Base-by-base conservation (phyloP, 257 asterid genomes). In the Rauvolfia tetraphylla region DNA sequence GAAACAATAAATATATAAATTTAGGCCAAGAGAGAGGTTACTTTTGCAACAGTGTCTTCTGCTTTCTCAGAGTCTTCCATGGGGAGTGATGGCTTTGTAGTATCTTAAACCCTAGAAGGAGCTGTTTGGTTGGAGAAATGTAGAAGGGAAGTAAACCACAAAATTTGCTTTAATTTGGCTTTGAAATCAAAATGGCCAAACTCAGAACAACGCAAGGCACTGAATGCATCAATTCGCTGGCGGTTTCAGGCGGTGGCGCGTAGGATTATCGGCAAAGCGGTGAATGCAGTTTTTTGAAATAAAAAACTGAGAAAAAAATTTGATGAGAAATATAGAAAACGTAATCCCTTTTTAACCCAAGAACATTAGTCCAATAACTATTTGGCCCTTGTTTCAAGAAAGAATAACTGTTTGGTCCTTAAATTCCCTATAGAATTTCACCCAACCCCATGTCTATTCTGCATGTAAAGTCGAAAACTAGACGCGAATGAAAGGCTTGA, bases 61-160 rank as follows among this genome's bases (percentile, higher is more conserved):
- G 80, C 12, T 15, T 68, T 68, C 48, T 71, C 80, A 25, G 69
- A 57, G 59, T 42, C 75, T 57, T 76, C 80, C 80, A 76, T 76
- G 51, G 36, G 11, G 25, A 53, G 56, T 54, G 67, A 36, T 51
- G 51, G 51, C 25, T 73, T 18, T 18, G 67, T 20, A 31, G 49
- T 31, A 72, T 9, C 59, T 71, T 48, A 71, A 71, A 29, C 75
- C 75, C 75, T 48, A 67, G 38, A 22, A 67, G 51, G 31, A 67
- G 49, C 25, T 38, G 51, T 36, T 67, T 38, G 71, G 49, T 33
- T 36, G 22, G 29, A 38, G 41, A 17, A 22, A 63, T 14, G 18
- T 34, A 25, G 25, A 33, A 18, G 1, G 0, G 7, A 59, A 29
- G 68, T 27, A 61, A 61, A 61, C 22, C 39, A 61, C 34, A 34